Base-by-base conservation (phyloP, 495 filamentous ascomycete genomes). In the Cercophora sp. region DNA sequence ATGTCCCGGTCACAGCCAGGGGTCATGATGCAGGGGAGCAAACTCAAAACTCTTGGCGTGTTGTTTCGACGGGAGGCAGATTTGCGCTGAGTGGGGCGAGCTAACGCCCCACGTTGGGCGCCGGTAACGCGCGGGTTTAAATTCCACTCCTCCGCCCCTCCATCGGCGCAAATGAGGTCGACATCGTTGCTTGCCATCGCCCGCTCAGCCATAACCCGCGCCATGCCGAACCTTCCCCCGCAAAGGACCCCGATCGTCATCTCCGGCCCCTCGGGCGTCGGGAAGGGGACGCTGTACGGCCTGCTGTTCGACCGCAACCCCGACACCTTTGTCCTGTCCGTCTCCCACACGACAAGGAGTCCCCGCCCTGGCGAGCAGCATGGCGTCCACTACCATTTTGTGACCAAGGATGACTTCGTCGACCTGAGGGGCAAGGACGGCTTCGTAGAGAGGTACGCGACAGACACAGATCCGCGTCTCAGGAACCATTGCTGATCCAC, bases 251-350 rank as follows among this genome's bases (percentile, higher is more conserved):
- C 90, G 5, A 79, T 97, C 57, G 87, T 96, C 29, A 83, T 96
- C 61, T 93, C 85, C 16, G 92, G 89, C 24, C 91, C 91, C 15
- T 86, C 80, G 6, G 91, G 92, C 61, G 80, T 87, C 9, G 92
- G 92, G 37, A 96, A 97, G 79, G 86, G 83, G 40, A 96, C 92
- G 20, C 79, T 97, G 19, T 82, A 93, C 56, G 83, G 84, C 57
- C 73, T 81, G 15, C 84, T 97, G 10, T 74, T 79, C 59, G 66
- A 70, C 42, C 45, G 54, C 52, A 82, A 85, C 65, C 88, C 89
- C 10, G 75, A 85, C 55, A 84, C 76, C 31, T 96, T 96, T 67
- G 82, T 83, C 11, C 88, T 95, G 59, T 88, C 85, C 34, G 79
- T 96, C 43, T 92, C 87, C 27, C 88, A 96, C 73, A 96, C 91